Base-by-base conservation (phyloP, 805 yeast genomes). In the Suhomyces sp. region DNA sequence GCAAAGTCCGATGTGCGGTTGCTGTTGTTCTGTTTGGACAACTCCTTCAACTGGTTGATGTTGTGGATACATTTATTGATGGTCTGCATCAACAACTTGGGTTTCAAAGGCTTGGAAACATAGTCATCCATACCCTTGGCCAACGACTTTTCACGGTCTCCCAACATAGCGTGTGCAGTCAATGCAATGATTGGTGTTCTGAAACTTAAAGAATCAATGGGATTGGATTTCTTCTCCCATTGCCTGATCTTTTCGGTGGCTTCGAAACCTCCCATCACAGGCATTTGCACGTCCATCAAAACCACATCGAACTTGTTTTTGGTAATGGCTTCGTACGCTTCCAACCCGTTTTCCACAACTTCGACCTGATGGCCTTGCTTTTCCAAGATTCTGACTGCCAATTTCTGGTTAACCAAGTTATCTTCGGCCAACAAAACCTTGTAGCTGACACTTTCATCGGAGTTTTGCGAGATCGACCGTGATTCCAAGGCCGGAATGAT, bases 251-350 rank as follows among this genome's bases (percentile, higher is more conserved):
- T 83, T 45, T 86, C 89, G 1, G 96, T 89, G 2, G 96, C 96
- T 63, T 89, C 97, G 66, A 89, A 89, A 0, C 97, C 97, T 25
- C 96, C 96, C 94, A 89, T 90, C 13, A 88, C 89, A 7, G 96
- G 96, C 97, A 89, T 89, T 67, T 89, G 97, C 44, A 89, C 96
- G 72, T 89, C 96, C 97, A 89, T 89, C 58, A 89, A 78, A 17
- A 89, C 87, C 45, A 87, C 92, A 64, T 89, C 96, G 65, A 85
- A 89, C 46, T 79, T 76, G 55, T 79, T 81, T 57, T 79, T 76
- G 64, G 84, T 76, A 44, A 88, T 83, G 1, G 91, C 92, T 53
- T 88, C 89, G 57, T 82, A 79, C 0, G 96, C 96, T 60, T 89
- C 89, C 53, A 81, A 75, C 13, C 97, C 96, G 67, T 89, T 89